Conservation (phyloP, 2,329 filamentous ascomycete species). For the Claviceps citrina region DNA sequence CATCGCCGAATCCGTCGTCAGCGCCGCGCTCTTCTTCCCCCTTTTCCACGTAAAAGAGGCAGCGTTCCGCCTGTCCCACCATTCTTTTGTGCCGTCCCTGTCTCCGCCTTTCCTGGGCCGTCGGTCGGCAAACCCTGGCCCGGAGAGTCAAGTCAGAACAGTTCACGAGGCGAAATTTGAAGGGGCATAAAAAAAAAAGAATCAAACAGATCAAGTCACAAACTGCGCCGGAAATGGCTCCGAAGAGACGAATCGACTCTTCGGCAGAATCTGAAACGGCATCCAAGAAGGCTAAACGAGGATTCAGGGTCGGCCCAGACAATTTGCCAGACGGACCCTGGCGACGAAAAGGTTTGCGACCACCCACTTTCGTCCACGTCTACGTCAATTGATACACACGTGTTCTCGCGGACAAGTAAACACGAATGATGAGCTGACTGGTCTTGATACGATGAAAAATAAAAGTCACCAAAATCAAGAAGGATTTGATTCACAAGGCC, state of each 20-base stretch:
- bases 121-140: no score
- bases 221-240: slow-evolving; percentile 13
- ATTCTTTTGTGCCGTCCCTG: not conserved
- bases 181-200: not conserved
- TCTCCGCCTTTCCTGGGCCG: no score
- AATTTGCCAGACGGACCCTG: slow-evolving; percentile 85
- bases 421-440: not conserved
- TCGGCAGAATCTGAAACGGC: slow-evolving; percentile 18
- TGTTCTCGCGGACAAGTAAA: no score
- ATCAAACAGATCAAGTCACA: no score
- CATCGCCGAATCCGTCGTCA: no score
- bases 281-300: slow-evolving; percentile 44
- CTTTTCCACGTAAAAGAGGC: no score
- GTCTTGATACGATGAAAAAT: slow-evolving; percentile 20
- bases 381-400: no score
- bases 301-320: slow-evolving; percentile 74
- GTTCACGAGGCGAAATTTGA: no score
- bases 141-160: no score
- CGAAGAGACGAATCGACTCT: slow-evolving; percentile 18
- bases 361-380: not conserved
- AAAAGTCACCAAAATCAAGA: slow-evolving; percentile 69
- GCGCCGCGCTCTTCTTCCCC: no score
- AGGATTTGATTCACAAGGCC: slow-evolving; percentile 75
- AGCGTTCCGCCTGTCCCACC: not conserved
- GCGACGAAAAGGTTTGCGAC: slow-evolving; percentile 50